phyloP scores from a whole-genome alignment of 2,329 filamentous ascomycete genomes.

The Cucurbitaria berberidis region DNA sequence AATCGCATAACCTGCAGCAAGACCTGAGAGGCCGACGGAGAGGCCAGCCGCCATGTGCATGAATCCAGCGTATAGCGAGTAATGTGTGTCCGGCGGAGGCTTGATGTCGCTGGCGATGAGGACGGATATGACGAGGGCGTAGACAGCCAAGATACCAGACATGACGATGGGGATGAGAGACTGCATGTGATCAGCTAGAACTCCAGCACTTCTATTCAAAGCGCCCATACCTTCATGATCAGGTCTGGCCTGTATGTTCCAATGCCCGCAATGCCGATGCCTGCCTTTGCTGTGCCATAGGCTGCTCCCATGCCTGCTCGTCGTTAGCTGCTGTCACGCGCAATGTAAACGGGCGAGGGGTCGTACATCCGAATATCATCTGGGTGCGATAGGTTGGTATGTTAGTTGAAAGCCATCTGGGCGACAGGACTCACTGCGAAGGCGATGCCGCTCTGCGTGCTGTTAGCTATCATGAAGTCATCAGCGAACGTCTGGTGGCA shows the following conservation, averaged over 20 bases:
- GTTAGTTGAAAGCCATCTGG: conserved; percentile 22
- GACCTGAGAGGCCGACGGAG: conserved; percentile 65
- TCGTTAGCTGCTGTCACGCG: conserved; percentile 24
- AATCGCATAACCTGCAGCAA: conserved; percentile 68
- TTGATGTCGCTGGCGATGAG: conserved; percentile 90
- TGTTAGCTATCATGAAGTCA: conserved; percentile 49
- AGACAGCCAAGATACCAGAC: conserved; percentile 99
- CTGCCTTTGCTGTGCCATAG: conserved; percentile 86
- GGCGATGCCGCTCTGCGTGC: conserved; percentile 72
- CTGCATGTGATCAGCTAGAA: conserved; percentile 53
- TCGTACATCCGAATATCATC: conserved; percentile 84
- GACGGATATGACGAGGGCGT: conserved; percentile 94
- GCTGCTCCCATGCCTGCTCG: conserved; percentile 72
- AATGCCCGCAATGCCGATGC: conserved; percentile 85
- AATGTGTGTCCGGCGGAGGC: conserved; percentile 70
- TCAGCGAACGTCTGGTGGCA: conserved; percentile 23
- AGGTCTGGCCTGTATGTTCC: conserved; percentile 84
- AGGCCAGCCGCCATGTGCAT: conserved; percentile 92
- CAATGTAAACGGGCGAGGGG: conserved; percentile 1
- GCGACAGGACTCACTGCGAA: conserved; percentile 60
- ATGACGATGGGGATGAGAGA: conserved; percentile 91
- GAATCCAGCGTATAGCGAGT: conserved; percentile 89
- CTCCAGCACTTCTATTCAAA: not conserved
- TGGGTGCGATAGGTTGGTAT: conserved; percentile 35
- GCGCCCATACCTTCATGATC: conserved; percentile 78